Evolutionary conservation across 2,329 filamentous ascomycete genomes (phyloP), one percentile per base, ranked within the genome.

Genomic region (Dryadomyces quercus-mongolicae): DNA sequence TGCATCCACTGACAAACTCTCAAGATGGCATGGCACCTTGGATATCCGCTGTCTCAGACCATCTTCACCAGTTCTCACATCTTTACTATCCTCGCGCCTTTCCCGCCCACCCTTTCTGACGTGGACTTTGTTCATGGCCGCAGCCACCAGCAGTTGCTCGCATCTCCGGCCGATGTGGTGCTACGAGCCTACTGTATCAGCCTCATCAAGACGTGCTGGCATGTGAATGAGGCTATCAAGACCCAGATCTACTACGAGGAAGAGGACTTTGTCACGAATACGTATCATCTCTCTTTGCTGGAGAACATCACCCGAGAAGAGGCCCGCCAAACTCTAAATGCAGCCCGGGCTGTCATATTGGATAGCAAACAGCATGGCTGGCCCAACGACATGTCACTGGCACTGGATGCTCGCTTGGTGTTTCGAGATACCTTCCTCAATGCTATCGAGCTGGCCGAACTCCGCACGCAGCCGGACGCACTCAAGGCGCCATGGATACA

Each of bases 201-300:
- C 0, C 69, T 96, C 55, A 74, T 96, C 56, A 96, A 95, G 66
- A 82, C 83, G 21, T 95, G 90, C 64, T 82, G 83, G 58, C 81
- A 82, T 61, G 87, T 94, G 13, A 88, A 93, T 58, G 75, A 84
- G 51, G 80, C 83, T 48, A 85, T 97, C 58, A 84, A 82, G 53
- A 76, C 77, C n/a, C 88, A 95, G 66, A 85, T 94, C 61, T 96
- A 85, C 65, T 97, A 92, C 62, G 93, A 98, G 84, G 93, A 98
- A 70, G 93, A 98, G 68, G 93, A 98, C 64, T 96, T 98, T 65
- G 88, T 94, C 20, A 91, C 89, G 7, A 90, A 95, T 66, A 86
- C 91, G 0, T 97, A 93, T 65, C 86, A 90, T 60, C 81, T 91
- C 42, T 82, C 81, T 13, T 73, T 98, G 1, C 75, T 97, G 7